Evolutionary conservation across 1,284 basidiomycete genomes (phyloP).

Genomic region (Cutaneotrichosporon spelunceum): DNA sequence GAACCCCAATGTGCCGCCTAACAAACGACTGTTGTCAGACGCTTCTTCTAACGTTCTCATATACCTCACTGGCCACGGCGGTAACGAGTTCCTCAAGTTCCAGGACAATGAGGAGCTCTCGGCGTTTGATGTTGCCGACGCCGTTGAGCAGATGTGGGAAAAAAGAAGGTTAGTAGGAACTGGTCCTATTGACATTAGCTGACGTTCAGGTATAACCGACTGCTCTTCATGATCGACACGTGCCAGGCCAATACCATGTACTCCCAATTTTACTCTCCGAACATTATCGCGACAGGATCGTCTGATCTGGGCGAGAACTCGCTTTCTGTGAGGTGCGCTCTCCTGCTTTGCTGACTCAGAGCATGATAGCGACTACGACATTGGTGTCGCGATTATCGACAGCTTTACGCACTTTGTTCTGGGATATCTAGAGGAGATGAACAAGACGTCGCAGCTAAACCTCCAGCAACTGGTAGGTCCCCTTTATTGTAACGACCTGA

Average conservation of each 20-base stretch:
- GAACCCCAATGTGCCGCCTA: constrained; percentile 69
- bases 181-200: neutral
- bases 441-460: constrained; percentile 78
- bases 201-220: constrained; percentile 77
- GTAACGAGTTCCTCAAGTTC: constrained; percentile 97
- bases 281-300: constrained; percentile 90
- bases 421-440: constrained; percentile 84
- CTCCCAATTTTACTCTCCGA: constrained; percentile 90
- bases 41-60: constrained; percentile 93
- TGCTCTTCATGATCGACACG: constrained; percentile 98
- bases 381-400: constrained; percentile 95
- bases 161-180: constrained; percentile 68
- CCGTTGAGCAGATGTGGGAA: constrained; percentile 97
- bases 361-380: constrained; percentile 88
- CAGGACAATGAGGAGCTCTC: constrained; percentile 98
- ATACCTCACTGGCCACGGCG: constrained; percentile 98
- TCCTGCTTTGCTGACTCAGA: constrained; percentile 42
- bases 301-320: constrained; percentile 85
- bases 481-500: constrained; percentile 1
- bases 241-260: constrained; percentile 98
- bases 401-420: constrained; percentile 89
- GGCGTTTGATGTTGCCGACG: constrained; percentile 92
- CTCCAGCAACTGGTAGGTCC: constrained; percentile 76
- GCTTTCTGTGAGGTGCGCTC: constrained; percentile 69
- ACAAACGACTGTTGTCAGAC: constrained; percentile 86